Conservation (phyloP, 2,329 filamentous ascomycete genomes). For the Paramyrothecium sp. region DNA sequence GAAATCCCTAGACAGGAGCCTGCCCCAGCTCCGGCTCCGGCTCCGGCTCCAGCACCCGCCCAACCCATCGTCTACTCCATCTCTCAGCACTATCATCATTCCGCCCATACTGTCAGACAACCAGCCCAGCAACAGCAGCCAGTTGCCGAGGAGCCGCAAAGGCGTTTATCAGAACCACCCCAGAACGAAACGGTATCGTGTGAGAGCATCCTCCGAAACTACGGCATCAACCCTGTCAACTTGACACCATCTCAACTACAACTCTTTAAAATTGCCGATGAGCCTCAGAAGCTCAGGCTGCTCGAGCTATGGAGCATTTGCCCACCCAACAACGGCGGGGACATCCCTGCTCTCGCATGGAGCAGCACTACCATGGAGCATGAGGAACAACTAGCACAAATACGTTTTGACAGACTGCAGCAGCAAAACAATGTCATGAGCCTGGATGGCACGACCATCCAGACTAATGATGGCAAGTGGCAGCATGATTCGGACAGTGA, state of each 20-base stretch:
- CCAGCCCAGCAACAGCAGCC: constrained; percentile 24
- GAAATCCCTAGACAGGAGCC: constrained; percentile 26
- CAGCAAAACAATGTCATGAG: constrained; percentile 45
- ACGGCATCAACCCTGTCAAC: constrained; percentile 67
- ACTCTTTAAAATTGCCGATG: constrained; percentile 74
- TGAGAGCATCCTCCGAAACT: constrained; percentile 58
- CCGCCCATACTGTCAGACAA: constrained; percentile 56
- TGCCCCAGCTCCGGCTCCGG: background rate
- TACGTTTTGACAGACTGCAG: constrained; percentile 54
- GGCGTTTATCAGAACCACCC: constrained; percentile 50
- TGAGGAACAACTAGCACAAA: constrained; percentile 56
- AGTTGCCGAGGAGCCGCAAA: constrained; percentile 33
- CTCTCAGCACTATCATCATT: constrained; percentile 83
- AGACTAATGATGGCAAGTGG: constrained; percentile 55
- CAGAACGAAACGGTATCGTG: constrained; percentile 47
- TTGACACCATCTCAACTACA: constrained; percentile 74
- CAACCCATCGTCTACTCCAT: constrained; percentile 67
- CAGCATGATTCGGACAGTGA: constrained; percentile 54
- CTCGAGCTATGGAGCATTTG: constrained; percentile 85
- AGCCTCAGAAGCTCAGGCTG: constrained; percentile 69
- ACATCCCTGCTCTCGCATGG: constrained; percentile 54
- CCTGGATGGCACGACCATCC: constrained; percentile 52
- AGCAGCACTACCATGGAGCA: constrained; percentile 53
- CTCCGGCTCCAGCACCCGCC: constrained; percentile 16
- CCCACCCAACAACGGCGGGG: constrained; percentile 59